These are phyloP conservation scores for Vairimorpha necatrix DNA, from an alignment of 371 early-diverging fungal species.

Conservation along the genomic window DNA sequence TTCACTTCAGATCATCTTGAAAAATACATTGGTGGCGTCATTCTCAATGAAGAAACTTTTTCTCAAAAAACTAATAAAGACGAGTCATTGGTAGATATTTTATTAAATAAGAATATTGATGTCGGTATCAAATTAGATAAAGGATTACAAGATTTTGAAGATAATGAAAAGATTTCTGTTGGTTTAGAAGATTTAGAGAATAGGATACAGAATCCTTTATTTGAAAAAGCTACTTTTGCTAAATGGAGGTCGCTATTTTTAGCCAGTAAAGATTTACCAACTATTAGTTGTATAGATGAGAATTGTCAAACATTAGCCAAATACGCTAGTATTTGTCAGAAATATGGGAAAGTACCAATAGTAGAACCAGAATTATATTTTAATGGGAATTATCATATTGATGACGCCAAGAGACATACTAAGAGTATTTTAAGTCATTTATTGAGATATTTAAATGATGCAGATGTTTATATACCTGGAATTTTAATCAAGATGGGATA, in stretches of 20 bases:
- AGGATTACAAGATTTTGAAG: slow-evolving; percentile 64
- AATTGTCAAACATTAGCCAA: slow-evolving; percentile 69
- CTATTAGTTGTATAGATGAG: slow-evolving; percentile 66
- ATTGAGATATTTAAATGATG: slow-evolving; percentile 66
- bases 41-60: slow-evolving; percentile 70
- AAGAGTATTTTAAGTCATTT: slow-evolving; percentile 66
- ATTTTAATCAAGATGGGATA: slow-evolving; percentile 69
- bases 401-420: slow-evolving; percentile 65
- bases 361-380: slow-evolving; percentile 71
- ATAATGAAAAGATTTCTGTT: slow-evolving; percentile 68
- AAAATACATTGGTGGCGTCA: slow-evolving; percentile 68
- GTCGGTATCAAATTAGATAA: slow-evolving; percentile 71
- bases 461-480: slow-evolving; percentile 68
- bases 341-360: slow-evolving; percentile 68
- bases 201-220: slow-evolving; percentile 66
- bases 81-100: slow-evolving; percentile 64
- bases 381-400: slow-evolving; percentile 68
- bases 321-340: slow-evolving; percentile 69
- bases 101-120: slow-evolving; percentile 66
- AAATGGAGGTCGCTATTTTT: slow-evolving; percentile 70
- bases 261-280: slow-evolving; percentile 65
- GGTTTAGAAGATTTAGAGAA: slow-evolving; percentile 68
- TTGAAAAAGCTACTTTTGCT: slow-evolving; percentile 68
- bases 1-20: slow-evolving; percentile 67
- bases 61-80: slow-evolving; percentile 66